These are phyloP conservation scores for Podospora appendiculata DNA, from an alignment of 495 filamentous ascomycete genomes.

Conservation along the genomic window DNA sequence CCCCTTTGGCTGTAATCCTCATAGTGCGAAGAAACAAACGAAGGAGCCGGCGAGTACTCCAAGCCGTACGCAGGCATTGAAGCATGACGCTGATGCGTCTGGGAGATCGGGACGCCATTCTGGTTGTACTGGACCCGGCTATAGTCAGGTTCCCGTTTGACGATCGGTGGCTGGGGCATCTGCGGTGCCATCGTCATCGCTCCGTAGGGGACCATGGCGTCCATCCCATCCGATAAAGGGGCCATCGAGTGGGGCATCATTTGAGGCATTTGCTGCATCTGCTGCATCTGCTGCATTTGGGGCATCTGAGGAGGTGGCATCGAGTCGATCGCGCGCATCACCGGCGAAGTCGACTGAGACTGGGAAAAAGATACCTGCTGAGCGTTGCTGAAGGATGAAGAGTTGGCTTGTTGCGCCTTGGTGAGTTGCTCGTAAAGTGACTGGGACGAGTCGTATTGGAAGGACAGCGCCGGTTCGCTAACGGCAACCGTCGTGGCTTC, in stretches of 20 bases:
- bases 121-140: slow-evolving; percentile 74
- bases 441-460: slow-evolving; percentile 98
- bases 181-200: slow-evolving; percentile 54
- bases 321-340: slow-evolving; percentile 77
- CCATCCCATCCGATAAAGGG: slow-evolving; percentile 72
- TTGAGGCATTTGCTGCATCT: slow-evolving; percentile 35
- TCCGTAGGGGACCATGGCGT: slow-evolving; percentile 65
- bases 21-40: slow-evolving; percentile 92
- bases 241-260: slow-evolving; percentile 75
- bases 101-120: slow-evolving; percentile 75
- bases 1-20: slow-evolving; percentile 97
- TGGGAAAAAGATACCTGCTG: slow-evolving; percentile 72
- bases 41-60: slow-evolving; percentile 96
- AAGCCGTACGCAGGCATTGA: slow-evolving; percentile 92
- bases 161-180: slow-evolving; percentile 57
- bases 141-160: slow-evolving; percentile 80
- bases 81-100: slow-evolving; percentile 81
- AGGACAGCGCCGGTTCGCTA: slow-evolving; percentile 92
- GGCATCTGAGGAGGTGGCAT: slow-evolving; percentile 52
- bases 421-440: slow-evolving; percentile 99
- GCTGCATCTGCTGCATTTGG: neutral
- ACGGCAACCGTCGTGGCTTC: slow-evolving; percentile 95
- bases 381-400: slow-evolving; percentile 79
- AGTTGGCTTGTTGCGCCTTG: slow-evolving; percentile 97
- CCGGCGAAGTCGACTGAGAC: slow-evolving; percentile 71